Percentiles rank a stretch among this genome's conserved stretches.
These are phyloP conservation scores for Symbiotaphrina buchneri DNA, from an alignment of 495 filamentous ascomycete genomes.

Conservation along the genomic window DNA sequence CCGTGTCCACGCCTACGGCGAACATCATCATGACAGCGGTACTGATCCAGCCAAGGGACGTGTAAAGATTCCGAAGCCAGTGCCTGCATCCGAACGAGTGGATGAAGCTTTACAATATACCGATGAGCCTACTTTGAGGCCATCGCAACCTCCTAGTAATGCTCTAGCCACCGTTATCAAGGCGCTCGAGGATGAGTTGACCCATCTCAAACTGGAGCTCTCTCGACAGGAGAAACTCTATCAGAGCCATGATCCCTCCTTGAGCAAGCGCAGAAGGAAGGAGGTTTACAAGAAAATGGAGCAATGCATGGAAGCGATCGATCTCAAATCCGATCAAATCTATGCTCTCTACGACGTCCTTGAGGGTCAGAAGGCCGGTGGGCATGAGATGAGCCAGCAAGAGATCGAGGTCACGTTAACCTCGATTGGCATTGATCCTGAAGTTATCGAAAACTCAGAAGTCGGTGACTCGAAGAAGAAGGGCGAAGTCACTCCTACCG, in stretches of 20 bases:
- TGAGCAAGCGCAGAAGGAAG: constrained; percentile 46
- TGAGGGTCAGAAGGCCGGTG: constrained; percentile 50
- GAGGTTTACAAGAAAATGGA: constrained; percentile 39
- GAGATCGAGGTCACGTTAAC: constrained; percentile 47
- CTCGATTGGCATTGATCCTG: constrained; percentile 28
- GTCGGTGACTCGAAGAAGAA: too few species aligned
- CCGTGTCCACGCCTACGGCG: constrained; percentile 25
- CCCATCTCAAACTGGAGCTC: constrained; percentile 46
- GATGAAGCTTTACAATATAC: constrained; percentile 24
- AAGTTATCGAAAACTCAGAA: too few species aligned
- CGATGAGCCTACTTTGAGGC: constrained; percentile 55
- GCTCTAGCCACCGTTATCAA: constrained; percentile 68
- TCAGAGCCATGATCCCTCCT: constrained; percentile 41
- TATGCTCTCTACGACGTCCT: constrained; percentile 80
- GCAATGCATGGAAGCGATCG: constrained; percentile 36
- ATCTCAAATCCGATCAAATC: constrained; percentile 67
- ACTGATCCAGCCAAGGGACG: constrained; percentile 19
- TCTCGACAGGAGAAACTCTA: constrained; percentile 32
- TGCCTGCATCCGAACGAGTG: constrained; percentile 49
- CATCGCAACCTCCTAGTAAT: constrained; percentile 45
- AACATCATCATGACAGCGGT: constrained; percentile 10
- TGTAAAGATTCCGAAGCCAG: constrained; percentile 38
- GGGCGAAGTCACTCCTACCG: too few species aligned
- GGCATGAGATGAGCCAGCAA: constrained; percentile 38
- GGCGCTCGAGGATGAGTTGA: constrained; percentile 58